Conservation (phyloP, 345 rosid species). For the Orychophragmus violaceus region DNA sequence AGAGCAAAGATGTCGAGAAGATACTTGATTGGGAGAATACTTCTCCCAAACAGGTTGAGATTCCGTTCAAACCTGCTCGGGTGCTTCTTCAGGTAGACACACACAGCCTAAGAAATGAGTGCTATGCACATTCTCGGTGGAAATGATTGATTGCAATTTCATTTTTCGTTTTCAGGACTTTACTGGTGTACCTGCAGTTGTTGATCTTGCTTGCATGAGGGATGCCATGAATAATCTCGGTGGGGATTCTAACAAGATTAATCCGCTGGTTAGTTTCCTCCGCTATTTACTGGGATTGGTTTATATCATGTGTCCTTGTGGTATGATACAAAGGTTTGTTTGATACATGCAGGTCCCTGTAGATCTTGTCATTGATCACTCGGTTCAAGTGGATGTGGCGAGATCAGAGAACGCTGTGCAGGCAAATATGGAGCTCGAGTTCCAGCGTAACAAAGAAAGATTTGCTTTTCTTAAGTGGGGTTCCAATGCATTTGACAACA, state of each 20-base stretch:
- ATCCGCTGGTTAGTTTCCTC: conserved; percentile 11
- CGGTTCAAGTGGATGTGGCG: conserved; percentile 97
- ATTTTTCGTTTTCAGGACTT: conserved; percentile 59
- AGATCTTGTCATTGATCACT: conserved; percentile 98
- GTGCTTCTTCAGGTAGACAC: conserved; percentile 78
- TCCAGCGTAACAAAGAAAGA: conserved; percentile 92
- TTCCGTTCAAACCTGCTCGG: conserved; percentile 98
- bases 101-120: background rate
- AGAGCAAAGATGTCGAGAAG: conserved; percentile 87
- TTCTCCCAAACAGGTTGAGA: conserved; percentile 90
- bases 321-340: background rate
- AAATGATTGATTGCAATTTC: conserved; percentile 37
- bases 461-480: conserved; percentile 99
- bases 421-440: conserved; percentile 94
- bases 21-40: conserved; percentile 90
- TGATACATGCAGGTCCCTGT: conserved; percentile 54
- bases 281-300: background rate
- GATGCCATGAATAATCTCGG: conserved; percentile 96
- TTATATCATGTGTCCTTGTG: background rate
- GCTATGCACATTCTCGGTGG: background rate
- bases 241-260: conserved; percentile 77
- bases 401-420: conserved; percentile 95
- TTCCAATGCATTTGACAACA: conserved; percentile 78
- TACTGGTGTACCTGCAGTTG: conserved; percentile 99
- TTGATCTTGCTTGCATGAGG: conserved; percentile 98